These are phyloP conservation scores for Coriolopsis trogii DNA, from an alignment of 1,284 basidiomycete genomes.

Conservation along the genomic window DNA sequence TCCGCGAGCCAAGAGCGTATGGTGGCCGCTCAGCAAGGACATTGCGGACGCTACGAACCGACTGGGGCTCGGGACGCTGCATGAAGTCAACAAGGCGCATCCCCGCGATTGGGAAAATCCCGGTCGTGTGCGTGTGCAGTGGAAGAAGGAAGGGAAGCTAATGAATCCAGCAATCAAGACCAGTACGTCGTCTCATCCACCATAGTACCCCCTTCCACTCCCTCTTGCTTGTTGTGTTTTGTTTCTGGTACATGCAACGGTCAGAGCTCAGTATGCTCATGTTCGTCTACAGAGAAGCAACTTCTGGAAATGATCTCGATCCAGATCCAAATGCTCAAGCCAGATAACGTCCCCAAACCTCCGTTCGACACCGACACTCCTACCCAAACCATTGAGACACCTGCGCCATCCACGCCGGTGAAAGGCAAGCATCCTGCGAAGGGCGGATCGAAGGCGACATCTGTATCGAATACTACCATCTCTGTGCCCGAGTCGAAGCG, in stretches of 20 bases:
- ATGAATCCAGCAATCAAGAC: conserved; percentile 77
- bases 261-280: no score
- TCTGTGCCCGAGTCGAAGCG: conserved; percentile 36
- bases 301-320: conserved; percentile 76
- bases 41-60: conserved; percentile 84
- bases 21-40: conserved; percentile 93
- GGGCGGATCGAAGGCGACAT: conserved; percentile 31
- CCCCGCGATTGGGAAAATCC: conserved; percentile 98
- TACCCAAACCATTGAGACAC: conserved; percentile 24
- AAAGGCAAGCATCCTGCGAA: conserved; percentile 50
- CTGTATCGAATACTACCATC: conserved; percentile 29
- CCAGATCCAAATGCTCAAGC: conserved; percentile 76
- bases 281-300: conserved; percentile 84
- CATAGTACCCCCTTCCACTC: background rate
- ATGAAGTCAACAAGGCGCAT: conserved; percentile 89
- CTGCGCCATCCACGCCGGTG: conserved; percentile 30
- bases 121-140: conserved; percentile 88
- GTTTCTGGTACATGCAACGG: conserved; percentile 7
- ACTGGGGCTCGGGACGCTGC: conserved; percentile 79
- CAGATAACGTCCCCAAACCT: conserved; percentile 69
- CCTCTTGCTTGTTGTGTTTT: background rate
- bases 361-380: conserved; percentile 50
- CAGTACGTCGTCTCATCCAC: conserved; percentile 53
- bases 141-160: conserved; percentile 80
- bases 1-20: conserved; percentile 78